Base-by-base conservation (phyloP, 2,329 filamentous ascomycete genomes). In the Alternaria rosae region DNA sequence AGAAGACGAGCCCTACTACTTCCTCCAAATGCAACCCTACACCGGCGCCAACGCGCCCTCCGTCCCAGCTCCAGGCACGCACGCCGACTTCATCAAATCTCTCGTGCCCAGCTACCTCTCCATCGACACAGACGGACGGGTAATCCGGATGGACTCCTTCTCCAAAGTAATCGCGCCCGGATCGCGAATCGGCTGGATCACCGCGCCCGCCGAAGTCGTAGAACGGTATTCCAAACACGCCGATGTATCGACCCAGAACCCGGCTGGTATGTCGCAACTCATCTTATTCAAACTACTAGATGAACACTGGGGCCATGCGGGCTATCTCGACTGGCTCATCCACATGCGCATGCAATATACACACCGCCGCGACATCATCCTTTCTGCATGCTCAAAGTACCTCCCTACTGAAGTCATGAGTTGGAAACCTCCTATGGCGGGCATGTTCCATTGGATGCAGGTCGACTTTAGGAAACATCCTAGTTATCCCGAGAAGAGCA, bases 1-100 rank as follows among this genome's bases (percentile, higher is more conserved):
- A 69, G 94, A 97, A 82, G 94, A 97, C 76, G 94, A 97, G 77
- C 94, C 94, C 2, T 97, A 97, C 82, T 97, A 96, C 81, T 97
- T 94, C 82, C 85, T 97, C 35, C 94, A 97, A 80, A 92, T 93
- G 91, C 88, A 92, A 70, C 88, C 90, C 0, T 94, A 93, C 80
- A 85, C 85, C 2, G 85, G 87, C 13, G 80, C 84, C 30, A 78
- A 84, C 66, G 79, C 83, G 15, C 78, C 85, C 0, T 79, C 83
- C 2, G 80, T 83, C 5, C 85, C 87, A 7, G 83, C 87, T 0
- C 89, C 90, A 7, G 79, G 83, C 35, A 87, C 82, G 12, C 87
- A 92, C 57, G 87, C 90, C 5, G 89, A 91, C 11, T 97, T 97
- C 78, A 82, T 98, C 61, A 82, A 85, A 11, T 83, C 86, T 4